phyloP scores from a whole-genome alignment of 1,284 basidiomycete species.

The Cutaneotrichosporon spelunceum region DNA sequence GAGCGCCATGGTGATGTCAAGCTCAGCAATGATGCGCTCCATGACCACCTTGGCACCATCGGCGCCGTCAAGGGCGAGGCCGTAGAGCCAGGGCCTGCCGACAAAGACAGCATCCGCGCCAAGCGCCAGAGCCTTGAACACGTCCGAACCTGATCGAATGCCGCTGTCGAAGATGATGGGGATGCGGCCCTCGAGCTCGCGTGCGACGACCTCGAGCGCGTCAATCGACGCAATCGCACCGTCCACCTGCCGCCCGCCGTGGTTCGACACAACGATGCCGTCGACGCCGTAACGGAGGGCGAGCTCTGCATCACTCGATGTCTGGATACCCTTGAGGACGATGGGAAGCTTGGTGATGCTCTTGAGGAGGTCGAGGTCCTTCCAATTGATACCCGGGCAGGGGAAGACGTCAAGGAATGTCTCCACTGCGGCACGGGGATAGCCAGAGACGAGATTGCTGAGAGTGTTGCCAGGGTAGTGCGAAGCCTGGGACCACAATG shows the following conservation, averaged over 20 bases:
- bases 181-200: conserved; percentile 52
- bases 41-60: conserved; percentile 65
- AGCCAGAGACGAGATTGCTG: conserved; percentile 8
- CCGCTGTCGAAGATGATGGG: conserved; percentile 76
- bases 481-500: conserved; percentile 7
- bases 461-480: conserved; percentile 17
- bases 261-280: conserved; percentile 76
- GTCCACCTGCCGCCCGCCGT: conserved; percentile 78
- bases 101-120: conserved; percentile 46
- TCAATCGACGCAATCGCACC: conserved; percentile 69
- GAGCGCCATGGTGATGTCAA: conserved; percentile 55
- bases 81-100: conserved; percentile 56
- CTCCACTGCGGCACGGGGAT: conserved; percentile 16
- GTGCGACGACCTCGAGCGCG: conserved; percentile 57
- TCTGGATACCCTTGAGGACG: conserved; percentile 64
- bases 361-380: conserved; percentile 16
- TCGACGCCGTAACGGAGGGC: conserved; percentile 64
- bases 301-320: conserved; percentile 64
- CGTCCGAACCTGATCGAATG: conserved; percentile 68
- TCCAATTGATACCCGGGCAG: conserved; percentile 13
- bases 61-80: conserved; percentile 62
- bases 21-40: conserved; percentile 61
- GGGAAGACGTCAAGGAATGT: conserved; percentile 25
- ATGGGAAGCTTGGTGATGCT: conserved; percentile 50
- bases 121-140: conserved; percentile 62